Evolutionary conservation across 257 asterid species (phyloP).

Genomic region (Capsicum pubescens): DNA sequence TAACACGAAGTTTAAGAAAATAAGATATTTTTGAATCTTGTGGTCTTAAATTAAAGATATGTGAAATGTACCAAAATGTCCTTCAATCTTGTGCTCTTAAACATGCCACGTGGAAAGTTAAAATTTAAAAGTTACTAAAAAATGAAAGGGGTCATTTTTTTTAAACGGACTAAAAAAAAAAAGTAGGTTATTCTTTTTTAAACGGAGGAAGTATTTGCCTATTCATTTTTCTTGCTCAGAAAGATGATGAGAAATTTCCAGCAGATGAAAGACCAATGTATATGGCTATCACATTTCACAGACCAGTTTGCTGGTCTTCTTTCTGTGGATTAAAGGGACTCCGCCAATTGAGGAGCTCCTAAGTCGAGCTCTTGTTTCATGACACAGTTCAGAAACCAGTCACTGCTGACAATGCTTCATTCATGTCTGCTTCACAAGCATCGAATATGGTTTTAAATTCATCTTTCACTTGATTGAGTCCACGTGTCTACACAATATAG

Average conservation of each 20-base stretch:
- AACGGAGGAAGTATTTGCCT: not conserved
- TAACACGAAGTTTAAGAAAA: no score
- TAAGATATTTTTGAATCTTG: no score
- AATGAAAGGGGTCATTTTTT: no score
- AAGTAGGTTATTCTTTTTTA: no score
- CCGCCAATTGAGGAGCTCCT: constrained; percentile 81
- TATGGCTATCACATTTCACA: no score
- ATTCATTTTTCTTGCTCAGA: not conserved
- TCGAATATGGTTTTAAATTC: constrained; percentile 58
- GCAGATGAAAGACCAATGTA: no score
- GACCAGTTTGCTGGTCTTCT: not conserved
- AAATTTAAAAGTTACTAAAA: no score
- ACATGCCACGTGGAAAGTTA: no score
- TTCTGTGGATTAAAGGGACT: constrained; percentile 54
- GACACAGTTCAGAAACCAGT: constrained; percentile 87
- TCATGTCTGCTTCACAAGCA: constrained; percentile 85
- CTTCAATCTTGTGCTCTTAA: no score
- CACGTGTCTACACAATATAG: not conserved
- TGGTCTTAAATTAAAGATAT: no score
- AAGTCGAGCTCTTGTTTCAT: constrained; percentile 88
- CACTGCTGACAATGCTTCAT: constrained; percentile 75
- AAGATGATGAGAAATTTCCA: not conserved
- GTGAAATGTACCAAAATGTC: no score
- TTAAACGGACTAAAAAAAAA: no score
- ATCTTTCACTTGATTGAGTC: constrained; percentile 50